These are phyloP conservation scores for Lentithecium fluviatile DNA, from an alignment of 495 filamentous ascomycete genomes.

Conservation along the genomic window DNA sequence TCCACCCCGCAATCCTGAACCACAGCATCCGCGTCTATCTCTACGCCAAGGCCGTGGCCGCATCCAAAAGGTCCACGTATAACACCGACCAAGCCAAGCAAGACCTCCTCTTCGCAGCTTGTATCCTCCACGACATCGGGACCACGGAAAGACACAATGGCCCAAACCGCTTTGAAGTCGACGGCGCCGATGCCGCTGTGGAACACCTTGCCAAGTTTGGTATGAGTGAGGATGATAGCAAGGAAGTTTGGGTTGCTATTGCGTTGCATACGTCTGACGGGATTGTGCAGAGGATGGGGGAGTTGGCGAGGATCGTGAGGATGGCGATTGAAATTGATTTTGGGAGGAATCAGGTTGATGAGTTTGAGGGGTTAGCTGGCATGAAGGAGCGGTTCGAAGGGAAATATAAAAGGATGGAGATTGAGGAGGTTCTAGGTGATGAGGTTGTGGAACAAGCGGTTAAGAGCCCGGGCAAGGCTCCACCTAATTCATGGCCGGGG, in stretches of 20 bases:
- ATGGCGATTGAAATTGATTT: constrained; percentile 48
- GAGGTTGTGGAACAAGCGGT: constrained; percentile 48
- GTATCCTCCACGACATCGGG: constrained; percentile 51
- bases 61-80: constrained; percentile 18
- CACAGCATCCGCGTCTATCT: constrained; percentile 51
- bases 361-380: constrained; percentile 1
- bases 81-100: constrained; percentile 29
- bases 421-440: constrained; percentile 51
- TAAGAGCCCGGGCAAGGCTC: constrained; percentile 45
- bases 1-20: constrained; percentile 48
- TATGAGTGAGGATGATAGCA: constrained; percentile 36
- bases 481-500: constrained; percentile 40
- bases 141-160: constrained; percentile 39
- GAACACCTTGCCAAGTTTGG: constrained; percentile 37
- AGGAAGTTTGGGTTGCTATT: constrained; percentile 51
- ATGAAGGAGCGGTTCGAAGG: constrained; percentile 35
- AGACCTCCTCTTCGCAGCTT: constrained; percentile 37
- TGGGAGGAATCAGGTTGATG: constrained; percentile 20
- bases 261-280: constrained; percentile 48
- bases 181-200: constrained; percentile 48
- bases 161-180: constrained; percentile 51
- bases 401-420: constrained; percentile 42
- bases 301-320: constrained; percentile 43
- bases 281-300: constrained; percentile 49
- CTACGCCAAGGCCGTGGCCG: constrained; percentile 42